These are phyloP conservation scores for Botryotinia calthae DNA, from an alignment of 2,329 filamentous ascomycete genomes.

Conservation along the genomic window DNA sequence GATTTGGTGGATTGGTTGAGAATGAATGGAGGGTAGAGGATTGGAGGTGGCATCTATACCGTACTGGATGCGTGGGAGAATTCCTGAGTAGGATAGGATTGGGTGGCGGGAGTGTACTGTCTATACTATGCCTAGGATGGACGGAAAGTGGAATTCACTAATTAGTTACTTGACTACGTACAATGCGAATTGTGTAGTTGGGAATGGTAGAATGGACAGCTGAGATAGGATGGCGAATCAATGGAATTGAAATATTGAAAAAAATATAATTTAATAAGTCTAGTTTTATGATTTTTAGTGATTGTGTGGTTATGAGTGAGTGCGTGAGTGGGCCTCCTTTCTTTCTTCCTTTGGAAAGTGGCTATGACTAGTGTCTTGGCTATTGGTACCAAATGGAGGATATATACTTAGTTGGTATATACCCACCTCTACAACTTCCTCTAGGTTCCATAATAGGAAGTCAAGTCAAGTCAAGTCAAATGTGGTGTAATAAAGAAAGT, in stretches of 20 bases:
- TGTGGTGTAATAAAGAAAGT: no score
- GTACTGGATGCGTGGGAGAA: not conserved
- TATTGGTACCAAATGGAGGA: not conserved
- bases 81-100: not conserved
- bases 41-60: not conserved
- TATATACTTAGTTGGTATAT: not conserved
- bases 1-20: not conserved
- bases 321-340: not conserved
- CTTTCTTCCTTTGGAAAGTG: not conserved
- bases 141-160: not conserved
- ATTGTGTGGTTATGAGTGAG: not conserved
- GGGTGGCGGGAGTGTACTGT: not conserved
- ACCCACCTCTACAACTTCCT: not conserved
- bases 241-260: conserved; percentile 1
- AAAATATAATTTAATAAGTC: not conserved
- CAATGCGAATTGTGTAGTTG: not conserved
- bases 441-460: not conserved
- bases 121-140: not conserved
- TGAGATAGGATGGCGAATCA: not conserved
- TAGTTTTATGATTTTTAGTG: not conserved
- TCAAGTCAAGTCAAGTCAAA: no score
- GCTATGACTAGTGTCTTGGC: not conserved
- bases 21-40: not conserved
- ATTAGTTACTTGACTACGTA: not conserved
- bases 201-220: not conserved